Evolutionary conservation across 2,329 filamentous ascomycete species (phyloP), one percentile per base, ranked within the genome.

Genomic region (Scedosporium minutisporum): DNA sequence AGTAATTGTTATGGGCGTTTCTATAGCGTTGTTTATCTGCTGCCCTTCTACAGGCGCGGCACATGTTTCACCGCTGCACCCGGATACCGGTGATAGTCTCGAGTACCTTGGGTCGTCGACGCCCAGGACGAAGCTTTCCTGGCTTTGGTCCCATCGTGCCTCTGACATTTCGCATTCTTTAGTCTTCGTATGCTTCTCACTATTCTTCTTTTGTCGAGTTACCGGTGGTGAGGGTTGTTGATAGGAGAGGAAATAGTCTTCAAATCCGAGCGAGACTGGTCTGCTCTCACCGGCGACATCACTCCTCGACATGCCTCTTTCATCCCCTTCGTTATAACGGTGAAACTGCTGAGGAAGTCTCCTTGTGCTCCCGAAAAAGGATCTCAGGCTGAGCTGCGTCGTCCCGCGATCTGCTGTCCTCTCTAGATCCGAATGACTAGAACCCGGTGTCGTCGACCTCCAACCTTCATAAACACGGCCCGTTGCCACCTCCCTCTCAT

Each of bases 51-150:
- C 6, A 27, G 53, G 16, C 51, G 5, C 51, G 14, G 55, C 25
- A 46, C 57, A 65, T 1, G 65, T 67, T 23, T 60, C 64, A 1
- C 65, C 68, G 53, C 68, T 68, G 59, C 67, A 33, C 7, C 63
- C 64, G 1, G 71, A 69, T 18, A 68, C 65, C 2, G 69, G 69
- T 2, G 68, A 70, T 57, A 68, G 16, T 12, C 69, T 69, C 6
- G 69, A 67, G 55, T 68, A 70, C 18, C 69, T 65, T 0, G 70
- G 69, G 55, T 73, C 70, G 62, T 71, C 71, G 63, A 68, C 46
- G 6, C 70, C 70, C 25, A 71, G 62, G 29, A 72, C 71, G 38
- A 72, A 68, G 46, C 70, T 72, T 61, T 71, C 71, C 65, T 72
- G 70, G 61, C 69, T 72, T 42, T 69, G 65, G 9, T 64, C 64